phyloP scores from a whole-genome alignment of 2,329 filamentous ascomycete genomes.

The Fusarium piperis region DNA sequence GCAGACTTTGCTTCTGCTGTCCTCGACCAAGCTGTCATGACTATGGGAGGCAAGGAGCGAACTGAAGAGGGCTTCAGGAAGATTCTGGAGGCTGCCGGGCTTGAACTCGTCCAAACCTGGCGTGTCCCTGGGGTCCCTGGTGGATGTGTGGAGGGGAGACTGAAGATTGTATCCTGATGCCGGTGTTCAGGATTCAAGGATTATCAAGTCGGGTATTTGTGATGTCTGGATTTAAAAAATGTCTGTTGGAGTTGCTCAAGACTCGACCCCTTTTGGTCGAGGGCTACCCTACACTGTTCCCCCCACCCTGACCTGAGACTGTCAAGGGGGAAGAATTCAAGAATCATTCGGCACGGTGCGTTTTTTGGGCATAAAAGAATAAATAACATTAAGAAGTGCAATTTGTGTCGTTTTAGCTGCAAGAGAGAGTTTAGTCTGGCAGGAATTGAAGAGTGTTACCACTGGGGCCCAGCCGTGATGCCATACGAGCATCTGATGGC shows the following conservation, averaged over 20 bases:
- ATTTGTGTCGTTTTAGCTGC: neutral
- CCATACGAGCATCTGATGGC: neutral
- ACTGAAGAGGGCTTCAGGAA: slow-evolving; percentile 43
- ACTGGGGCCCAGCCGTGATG: neutral
- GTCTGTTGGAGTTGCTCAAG: neutral
- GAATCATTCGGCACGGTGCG: neutral
- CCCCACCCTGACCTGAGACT: neutral
- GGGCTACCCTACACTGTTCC: neutral
- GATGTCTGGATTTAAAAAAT: neutral
- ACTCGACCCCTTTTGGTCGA: neutral
- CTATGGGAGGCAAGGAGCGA: slow-evolving; percentile 48
- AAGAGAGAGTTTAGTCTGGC: neutral
- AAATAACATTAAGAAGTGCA: too few relatives aligned
- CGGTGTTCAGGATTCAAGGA: neutral
- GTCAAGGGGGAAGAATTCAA: neutral
- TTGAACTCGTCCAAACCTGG: slow-evolving; percentile 44
- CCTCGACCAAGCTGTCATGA: slow-evolving; percentile 47
- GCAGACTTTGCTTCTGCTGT: slow-evolving; percentile 44
- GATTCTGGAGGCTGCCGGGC: slow-evolving; percentile 43
- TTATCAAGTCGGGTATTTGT: neutral
- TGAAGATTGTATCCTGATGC: slow-evolving; percentile 10
- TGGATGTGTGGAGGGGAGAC: slow-evolving; percentile 38
- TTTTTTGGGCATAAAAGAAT: neutral
- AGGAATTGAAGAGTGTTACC: neutral
- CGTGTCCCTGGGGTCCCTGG: slow-evolving; percentile 36